Evolutionary conservation across 2,329 filamentous ascomycete genomes (phyloP).

Genomic region (Lomentospora prolificans): DNA sequence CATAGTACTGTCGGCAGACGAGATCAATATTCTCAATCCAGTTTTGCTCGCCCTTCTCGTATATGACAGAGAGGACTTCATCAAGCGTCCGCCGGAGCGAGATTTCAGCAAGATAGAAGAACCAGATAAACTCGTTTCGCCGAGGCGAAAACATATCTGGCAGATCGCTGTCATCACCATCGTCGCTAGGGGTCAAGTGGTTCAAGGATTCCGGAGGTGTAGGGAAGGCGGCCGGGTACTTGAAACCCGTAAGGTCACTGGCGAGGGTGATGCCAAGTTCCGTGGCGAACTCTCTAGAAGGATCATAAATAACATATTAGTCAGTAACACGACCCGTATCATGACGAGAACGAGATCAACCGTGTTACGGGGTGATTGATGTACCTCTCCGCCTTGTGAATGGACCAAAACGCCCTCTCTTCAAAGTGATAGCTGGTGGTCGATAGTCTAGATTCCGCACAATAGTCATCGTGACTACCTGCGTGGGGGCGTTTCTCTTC

Average conservation of each 20-base stretch:
- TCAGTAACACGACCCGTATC: not conserved
- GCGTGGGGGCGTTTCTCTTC: not conserved
- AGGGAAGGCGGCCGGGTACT: slow-evolving; percentile 5
- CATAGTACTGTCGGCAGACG: slow-evolving; percentile 11
- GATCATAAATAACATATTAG: not conserved
- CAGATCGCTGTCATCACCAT: not conserved
- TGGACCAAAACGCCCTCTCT: slow-evolving; percentile 16
- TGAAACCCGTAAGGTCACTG: slow-evolving; percentile 5
- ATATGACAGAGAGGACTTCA: slow-evolving; percentile 5
- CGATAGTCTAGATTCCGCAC: not conserved
- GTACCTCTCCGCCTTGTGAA: slow-evolving; percentile 15
- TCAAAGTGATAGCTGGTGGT: slow-evolving; percentile 11
- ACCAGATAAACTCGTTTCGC: slow-evolving; percentile 14
- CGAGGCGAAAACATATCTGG: slow-evolving; percentile 5
- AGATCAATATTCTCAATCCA: slow-evolving; percentile 8
- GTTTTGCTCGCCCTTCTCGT: slow-evolving; percentile 5
- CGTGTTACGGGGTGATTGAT: not conserved
- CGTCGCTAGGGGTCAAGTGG: not conserved
- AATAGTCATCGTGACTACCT: not conserved
- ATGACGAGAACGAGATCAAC: not conserved
- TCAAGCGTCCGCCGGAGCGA: slow-evolving; percentile 15
- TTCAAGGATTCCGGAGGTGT: slow-evolving; percentile 4
- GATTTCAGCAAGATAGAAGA: slow-evolving; percentile 15
- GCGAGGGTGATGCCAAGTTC: slow-evolving; percentile 6
- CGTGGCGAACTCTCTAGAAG: slow-evolving; percentile 5